phyloP scores from a whole-genome alignment of 495 filamentous ascomycete genomes.

The Oidiodendron maius region DNA sequence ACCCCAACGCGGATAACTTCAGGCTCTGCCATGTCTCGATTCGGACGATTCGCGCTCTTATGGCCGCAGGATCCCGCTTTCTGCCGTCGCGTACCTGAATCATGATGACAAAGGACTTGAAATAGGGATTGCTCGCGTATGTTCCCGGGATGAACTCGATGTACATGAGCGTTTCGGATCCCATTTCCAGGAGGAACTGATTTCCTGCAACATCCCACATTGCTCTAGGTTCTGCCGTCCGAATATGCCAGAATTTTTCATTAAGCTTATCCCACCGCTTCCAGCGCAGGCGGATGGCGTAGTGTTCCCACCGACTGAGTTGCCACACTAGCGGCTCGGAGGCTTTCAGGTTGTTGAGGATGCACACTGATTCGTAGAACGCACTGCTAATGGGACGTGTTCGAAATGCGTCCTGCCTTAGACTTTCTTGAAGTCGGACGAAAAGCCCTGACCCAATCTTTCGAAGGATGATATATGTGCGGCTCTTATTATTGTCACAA shows the following conservation, averaged over 20 bases:
- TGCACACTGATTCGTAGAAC: no score
- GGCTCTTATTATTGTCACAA: no score
- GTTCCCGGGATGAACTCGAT: constrained; percentile 6
- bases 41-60: constrained; percentile 2
- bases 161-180: background rate
- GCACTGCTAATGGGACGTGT: no score
- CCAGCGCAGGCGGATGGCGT: constrained; percentile 1
- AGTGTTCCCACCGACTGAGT: no score
- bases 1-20: no score
- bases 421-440: no score
- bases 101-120: constrained; percentile 1
- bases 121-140: background rate
- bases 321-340: no score
- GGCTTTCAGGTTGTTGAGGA: no score
- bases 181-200: constrained; percentile 4
- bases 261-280: constrained; percentile 1
- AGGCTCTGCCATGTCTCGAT: no score
- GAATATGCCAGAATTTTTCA: background rate
- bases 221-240: background rate
- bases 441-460: no score
- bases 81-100: background rate
- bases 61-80: background rate
- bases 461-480: no score
- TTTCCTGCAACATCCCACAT: constrained; percentile 4
- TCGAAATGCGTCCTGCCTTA: no score